Evolutionary conservation across 2,329 filamentous ascomycete genomes (phyloP).

Genomic region (Phialophora expanda): DNA sequence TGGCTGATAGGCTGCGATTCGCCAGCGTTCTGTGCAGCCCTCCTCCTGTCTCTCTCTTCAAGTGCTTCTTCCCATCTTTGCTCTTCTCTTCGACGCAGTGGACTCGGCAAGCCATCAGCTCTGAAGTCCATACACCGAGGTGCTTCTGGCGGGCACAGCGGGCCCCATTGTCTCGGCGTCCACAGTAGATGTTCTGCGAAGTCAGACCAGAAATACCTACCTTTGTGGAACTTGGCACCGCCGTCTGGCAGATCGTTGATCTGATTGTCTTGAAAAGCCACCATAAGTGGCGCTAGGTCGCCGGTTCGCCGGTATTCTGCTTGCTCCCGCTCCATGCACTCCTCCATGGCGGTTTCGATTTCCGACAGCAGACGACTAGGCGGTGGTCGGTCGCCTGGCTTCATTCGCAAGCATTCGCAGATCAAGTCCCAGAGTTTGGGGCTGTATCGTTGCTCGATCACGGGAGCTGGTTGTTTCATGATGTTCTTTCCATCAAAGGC

Average conservation of each 20-base stretch:
- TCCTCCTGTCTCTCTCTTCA: neutral
- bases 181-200: conserved; percentile 27
- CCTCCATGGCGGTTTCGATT: neutral
- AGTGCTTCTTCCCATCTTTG: conserved; percentile 15
- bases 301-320: neutral
- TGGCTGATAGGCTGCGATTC: neutral
- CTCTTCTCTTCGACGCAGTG: conserved; percentile 6
- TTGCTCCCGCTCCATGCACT: conserved; percentile 9
- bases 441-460: conserved; percentile 21
- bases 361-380: conserved; percentile 7
- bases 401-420: conserved; percentile 18
- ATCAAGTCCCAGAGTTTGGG: conserved; percentile 22
- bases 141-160: conserved; percentile 21
- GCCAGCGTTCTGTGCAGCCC: neutral
- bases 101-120: conserved; percentile 7
- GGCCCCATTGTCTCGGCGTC: neutral
- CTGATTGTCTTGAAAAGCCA: conserved; percentile 5
- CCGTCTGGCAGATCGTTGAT: conserved; percentile 17
- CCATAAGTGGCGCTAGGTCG: neutral
- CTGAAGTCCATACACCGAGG: neutral
- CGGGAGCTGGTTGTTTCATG: neutral
- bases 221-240: conserved; percentile 14
- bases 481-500: conserved; percentile 15
- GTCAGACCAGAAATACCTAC: conserved; percentile 13
- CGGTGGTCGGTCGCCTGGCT: conserved; percentile 17